phyloP scores from a whole-genome alignment of 768 basidiomycete genomes.

The Hypholoma sublateritium region DNA sequence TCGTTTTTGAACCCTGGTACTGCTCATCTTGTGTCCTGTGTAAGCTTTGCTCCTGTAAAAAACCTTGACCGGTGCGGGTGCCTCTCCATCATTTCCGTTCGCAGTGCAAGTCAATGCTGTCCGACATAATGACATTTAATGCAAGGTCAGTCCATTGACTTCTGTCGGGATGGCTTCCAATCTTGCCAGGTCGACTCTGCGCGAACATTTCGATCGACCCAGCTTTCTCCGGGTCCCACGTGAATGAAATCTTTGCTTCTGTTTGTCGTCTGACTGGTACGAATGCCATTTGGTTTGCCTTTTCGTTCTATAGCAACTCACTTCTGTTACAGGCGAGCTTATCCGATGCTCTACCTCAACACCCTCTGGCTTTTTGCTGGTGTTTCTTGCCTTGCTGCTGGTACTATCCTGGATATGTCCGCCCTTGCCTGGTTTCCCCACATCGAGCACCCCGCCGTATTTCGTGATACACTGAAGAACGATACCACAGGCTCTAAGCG shows the following conservation, averaged over 20 bases:
- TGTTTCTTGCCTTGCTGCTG: neutral
- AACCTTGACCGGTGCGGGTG: too few relatives aligned
- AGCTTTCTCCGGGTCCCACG: neutral
- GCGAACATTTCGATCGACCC: too few relatives aligned
- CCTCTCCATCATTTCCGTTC: neutral
- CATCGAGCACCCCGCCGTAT: neutral
- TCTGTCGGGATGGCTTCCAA: too few relatives aligned
- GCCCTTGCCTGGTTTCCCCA: neutral
- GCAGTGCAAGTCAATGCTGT: neutral
- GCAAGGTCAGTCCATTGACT: neutral
- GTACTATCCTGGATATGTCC: neutral
- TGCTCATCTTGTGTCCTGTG: too few relatives aligned
- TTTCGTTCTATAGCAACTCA: neutral
- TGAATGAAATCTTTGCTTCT: neutral
- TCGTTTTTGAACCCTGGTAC: too few relatives aligned
- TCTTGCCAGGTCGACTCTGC: too few relatives aligned
- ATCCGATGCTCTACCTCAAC: neutral
- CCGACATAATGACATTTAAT: neutral
- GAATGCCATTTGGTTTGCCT: neutral
- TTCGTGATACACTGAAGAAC: neutral
- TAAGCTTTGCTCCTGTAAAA: too few relatives aligned
- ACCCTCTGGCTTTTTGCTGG: neutral
- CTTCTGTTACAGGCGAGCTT: neutral
- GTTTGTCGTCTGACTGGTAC: too few relatives aligned
- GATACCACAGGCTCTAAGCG: too few relatives aligned